phyloP scores from a whole-genome alignment of 306 rosid species.

The Inga leiocalycina region DNA sequence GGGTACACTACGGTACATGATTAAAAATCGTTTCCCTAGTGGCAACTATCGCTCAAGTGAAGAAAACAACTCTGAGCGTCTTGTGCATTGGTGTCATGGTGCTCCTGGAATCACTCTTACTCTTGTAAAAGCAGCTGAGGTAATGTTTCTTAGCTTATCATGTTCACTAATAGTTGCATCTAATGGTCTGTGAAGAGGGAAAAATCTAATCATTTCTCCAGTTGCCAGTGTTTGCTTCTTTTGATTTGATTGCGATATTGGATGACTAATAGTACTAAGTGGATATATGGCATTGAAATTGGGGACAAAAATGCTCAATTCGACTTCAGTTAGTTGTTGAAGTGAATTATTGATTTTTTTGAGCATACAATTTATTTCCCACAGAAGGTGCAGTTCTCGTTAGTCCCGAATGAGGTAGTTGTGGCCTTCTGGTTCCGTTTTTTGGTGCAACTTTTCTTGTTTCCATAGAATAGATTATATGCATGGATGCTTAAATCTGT shows the following conservation, averaged over 20 bases:
- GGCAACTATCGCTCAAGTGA: constrained; percentile 86
- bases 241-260: not conserved
- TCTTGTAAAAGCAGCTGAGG: constrained; percentile 80
- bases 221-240: not conserved
- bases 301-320: not conserved
- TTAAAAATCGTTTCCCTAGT: constrained; percentile 65
- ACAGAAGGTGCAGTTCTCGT: too few relatives aligned
- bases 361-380: not conserved
- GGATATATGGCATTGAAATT: not conserved
- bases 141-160: constrained; percentile 28
- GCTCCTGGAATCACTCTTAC: constrained; percentile 86
- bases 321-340: not conserved
- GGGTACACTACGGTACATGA: constrained; percentile 69
- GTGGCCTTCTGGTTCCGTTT: not conserved
- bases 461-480: not conserved
- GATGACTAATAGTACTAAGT: not conserved
- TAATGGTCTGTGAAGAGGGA: not conserved
- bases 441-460: not conserved
- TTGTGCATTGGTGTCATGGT: constrained; percentile 97
- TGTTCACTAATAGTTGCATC: not conserved
- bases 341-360: not conserved
- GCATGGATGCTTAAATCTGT: constrained; percentile 6
- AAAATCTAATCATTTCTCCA: not conserved
- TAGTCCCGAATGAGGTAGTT: not conserved
- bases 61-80: constrained; percentile 75